A percentile compares a stretch with the other conserved stretches of the same genome.
phyloP scores from a whole-genome alignment of 495 filamentous ascomycete genomes.

The Thermochaetoides thermophila region DNA sequence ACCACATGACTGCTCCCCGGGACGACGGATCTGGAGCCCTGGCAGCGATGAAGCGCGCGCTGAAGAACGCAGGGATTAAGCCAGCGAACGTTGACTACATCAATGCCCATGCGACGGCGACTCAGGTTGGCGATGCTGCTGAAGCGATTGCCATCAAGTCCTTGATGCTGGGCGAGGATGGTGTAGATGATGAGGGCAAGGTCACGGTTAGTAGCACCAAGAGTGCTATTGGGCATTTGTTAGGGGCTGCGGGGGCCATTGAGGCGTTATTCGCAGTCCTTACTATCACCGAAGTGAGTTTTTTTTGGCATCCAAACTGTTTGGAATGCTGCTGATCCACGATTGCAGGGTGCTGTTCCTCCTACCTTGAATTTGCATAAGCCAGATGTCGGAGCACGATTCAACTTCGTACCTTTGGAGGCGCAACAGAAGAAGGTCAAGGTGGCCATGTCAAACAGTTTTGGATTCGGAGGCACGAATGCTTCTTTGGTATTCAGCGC shows the following conservation, averaged over 20 bases:
- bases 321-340: not conserved
- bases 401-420: conserved; percentile 68
- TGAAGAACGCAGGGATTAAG: conserved; percentile 54
- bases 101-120: conserved; percentile 91
- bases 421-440: conserved; percentile 57
- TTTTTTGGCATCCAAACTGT: too few species aligned
- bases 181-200: conserved; percentile 42
- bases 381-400: conserved; percentile 55
- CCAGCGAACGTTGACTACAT: conserved; percentile 74
- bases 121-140: conserved; percentile 68
- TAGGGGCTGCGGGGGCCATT: conserved; percentile 79
- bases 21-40: conserved; percentile 67
- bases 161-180: conserved; percentile 60
- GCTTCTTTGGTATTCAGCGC: conserved; percentile 85
- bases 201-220: conserved; percentile 88
- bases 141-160: conserved; percentile 73
- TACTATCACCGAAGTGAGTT: conserved; percentile 58
- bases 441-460: conserved; percentile 82
- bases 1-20: conserved; percentile 83
- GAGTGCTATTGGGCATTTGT: conserved; percentile 79
- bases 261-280: conserved; percentile 76
- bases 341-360: conserved; percentile 54
- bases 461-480: conserved; percentile 96
- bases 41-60: conserved; percentile 70
- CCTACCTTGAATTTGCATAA: conserved; percentile 74